Evolutionary conservation across 23 red algal genomes (phyloP), one percentile per base, ranked within the genome.

Genomic region (Gracilaria vermiculophylla): DNA sequence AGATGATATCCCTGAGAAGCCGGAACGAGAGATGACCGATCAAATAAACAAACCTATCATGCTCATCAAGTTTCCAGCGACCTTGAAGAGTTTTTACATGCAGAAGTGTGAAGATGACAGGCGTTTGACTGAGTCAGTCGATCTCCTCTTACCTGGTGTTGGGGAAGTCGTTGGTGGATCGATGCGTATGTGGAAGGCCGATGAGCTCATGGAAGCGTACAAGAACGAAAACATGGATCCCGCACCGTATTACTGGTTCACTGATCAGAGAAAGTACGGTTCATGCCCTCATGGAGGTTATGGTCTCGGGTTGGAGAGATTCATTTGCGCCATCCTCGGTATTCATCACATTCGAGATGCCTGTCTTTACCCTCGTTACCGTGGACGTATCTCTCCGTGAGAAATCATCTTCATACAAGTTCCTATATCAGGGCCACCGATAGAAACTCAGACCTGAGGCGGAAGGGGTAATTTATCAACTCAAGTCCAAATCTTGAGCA

Each of bases 11-110:
- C 96, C 96, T 19, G 96, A 98, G 48, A 86, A 81, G 31, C 96
- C 96, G 12, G 96, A 98, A 44, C 83, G 96, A 40, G 82, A 92
- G 45, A 98, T 98, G 96, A 98, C 96, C 2, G 96, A 98, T 73
- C 54, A 90, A 62, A 98, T 98, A 55, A 92, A 92, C 44, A 75
- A 92, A 64, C 96, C 96, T 36, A 98, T 98, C 60, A 85, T 98
- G 57, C 78, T 98, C 25, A 81, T 44, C 43, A 81, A 80, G 21
- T 98, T 98, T 53, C 96, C 96, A 21, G 86, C 89, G 9, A 74
- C 79, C 13, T 37, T 98, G 65, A 98, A 98, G 80, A 92, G 92
- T 27, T 98, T 98, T 57, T 98, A 98, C 81, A 98, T 98, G 96
- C 86, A 98, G 49, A 90, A 91, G 51, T 98, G 96, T 82, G 67